phyloP scores from a whole-genome alignment of 306 rosid species.

The Chamaecrista fasciculata region DNA sequence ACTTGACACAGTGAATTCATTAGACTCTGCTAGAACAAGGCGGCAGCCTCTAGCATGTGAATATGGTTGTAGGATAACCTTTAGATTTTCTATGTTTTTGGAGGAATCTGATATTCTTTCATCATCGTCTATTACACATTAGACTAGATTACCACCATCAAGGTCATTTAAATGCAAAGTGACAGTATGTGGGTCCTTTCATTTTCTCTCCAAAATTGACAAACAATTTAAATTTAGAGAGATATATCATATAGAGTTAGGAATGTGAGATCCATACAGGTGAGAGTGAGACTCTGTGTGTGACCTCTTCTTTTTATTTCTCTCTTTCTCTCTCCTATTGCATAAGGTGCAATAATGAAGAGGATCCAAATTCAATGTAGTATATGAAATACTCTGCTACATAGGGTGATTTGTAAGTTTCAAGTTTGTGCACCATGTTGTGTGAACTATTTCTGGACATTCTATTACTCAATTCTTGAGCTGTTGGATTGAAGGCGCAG shows the following conservation, averaged over 20 bases:
- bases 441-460: conserved; percentile 1
- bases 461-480: conserved; percentile 5
- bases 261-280: no score
- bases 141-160: conserved; percentile 6
- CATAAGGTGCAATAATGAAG: no score
- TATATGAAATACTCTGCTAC: neutral
- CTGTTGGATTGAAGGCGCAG: conserved; percentile 3
- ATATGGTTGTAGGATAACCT: neutral
- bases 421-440: neutral
- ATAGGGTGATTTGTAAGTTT: neutral
- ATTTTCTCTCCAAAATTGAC: no score
- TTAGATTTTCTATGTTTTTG: neutral
- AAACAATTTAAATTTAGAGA: no score
- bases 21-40: neutral
- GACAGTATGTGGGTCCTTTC: no score
- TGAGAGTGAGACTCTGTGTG: no score
- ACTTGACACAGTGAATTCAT: neutral
- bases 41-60: neutral
- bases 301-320: no score
- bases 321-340: no score
- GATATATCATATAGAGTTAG: no score
- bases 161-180: no score
- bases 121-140: neutral
- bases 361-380: neutral
- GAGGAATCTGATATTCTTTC: neutral